Conservation (phyloP, 208 protist genomes). For the Acanthamoeba castellanii region DNA sequence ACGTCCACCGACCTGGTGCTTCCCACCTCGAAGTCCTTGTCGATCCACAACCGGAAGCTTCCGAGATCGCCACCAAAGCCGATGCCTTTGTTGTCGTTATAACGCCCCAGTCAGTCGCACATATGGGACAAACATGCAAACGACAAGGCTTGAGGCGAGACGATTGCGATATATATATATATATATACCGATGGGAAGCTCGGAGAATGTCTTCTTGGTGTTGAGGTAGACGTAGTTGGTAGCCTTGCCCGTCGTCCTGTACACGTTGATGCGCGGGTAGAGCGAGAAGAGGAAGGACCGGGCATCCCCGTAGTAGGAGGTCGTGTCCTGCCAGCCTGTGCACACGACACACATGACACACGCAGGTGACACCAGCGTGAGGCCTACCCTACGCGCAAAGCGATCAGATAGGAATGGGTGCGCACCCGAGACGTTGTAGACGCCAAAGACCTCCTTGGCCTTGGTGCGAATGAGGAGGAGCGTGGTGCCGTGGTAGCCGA, state of each 20-base stretch:
- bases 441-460: conserved; percentile 29
- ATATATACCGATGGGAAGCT: conserved; percentile 33
- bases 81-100: neutral
- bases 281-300: conserved; percentile 53
- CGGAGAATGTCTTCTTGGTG: conserved; percentile 73
- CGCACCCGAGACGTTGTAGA: conserved; percentile 40
- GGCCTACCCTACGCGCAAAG: neutral
- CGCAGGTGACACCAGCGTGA: neutral
- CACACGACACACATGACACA: neutral
- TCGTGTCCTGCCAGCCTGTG: conserved; percentile 64
- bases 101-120: neutral
- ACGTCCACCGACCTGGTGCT: neutral
- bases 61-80: conserved; percentile 70
- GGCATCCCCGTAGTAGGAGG: conserved; percentile 45
- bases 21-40: conserved; percentile 69
- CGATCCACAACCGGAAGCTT: conserved; percentile 72
- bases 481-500: conserved; percentile 58
- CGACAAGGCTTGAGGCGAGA: neutral
- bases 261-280: conserved; percentile 36
- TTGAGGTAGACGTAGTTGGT: conserved; percentile 71
- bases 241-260: conserved; percentile 60
- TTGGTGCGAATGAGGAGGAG: conserved; percentile 63
- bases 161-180: too few species aligned
- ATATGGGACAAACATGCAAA: neutral
- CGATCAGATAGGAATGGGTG: neutral